Base-by-base conservation (phyloP, 2,329 filamentous ascomycete genomes). In the Phyllosticta citriasiana region DNA sequence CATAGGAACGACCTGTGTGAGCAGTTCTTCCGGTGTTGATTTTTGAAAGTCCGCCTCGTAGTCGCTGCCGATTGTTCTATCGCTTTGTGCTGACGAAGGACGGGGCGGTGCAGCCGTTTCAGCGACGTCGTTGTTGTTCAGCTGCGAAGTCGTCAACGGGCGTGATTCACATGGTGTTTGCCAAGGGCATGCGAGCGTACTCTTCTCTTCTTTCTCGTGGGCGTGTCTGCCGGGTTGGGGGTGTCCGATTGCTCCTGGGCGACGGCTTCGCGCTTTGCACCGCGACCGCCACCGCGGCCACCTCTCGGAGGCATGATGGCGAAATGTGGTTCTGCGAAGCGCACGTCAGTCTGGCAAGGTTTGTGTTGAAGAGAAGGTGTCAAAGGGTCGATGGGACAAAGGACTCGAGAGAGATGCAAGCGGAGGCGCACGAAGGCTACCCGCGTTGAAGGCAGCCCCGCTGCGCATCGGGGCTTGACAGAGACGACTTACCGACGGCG, bases 141-240 rank as follows among this genome's bases (percentile, higher is more conserved):
- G 67, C 71, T 74, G 66, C 51, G 14, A 16, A 5, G 25, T 14
- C 14, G 53, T 60, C 27, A 60, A 33, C 25, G 53, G 35, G 40
- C 8, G 25, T 12, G 53, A 25, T 26, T 35, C 35, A 26, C 24
- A 22, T 22, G 52, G 14, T 9, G n/a, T 47, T 47, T 47, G 40
- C 40, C 1, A 47, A 7, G 16, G 14, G 25, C 19, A 22, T 25
- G 10, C n/a, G 16, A 25, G 58, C 76, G 67, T 72, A 77, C 67
- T 69, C 78, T 76, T 69, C 77, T 74, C 60, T 77, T 76, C 64
- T 78, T 78, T 60, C 78, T 73, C 57, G 77, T 75, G 56, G 78
- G 78, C 25, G 78, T 80, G 64, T 76, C 71, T 66, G 78, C 76
- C 27, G 76, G 73, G 64, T 79, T 78, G 62, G 76, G 76, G 22